phyloP scores from a whole-genome alignment of 1,284 basidiomycete species.

The Ceraceosorus guamensis region DNA sequence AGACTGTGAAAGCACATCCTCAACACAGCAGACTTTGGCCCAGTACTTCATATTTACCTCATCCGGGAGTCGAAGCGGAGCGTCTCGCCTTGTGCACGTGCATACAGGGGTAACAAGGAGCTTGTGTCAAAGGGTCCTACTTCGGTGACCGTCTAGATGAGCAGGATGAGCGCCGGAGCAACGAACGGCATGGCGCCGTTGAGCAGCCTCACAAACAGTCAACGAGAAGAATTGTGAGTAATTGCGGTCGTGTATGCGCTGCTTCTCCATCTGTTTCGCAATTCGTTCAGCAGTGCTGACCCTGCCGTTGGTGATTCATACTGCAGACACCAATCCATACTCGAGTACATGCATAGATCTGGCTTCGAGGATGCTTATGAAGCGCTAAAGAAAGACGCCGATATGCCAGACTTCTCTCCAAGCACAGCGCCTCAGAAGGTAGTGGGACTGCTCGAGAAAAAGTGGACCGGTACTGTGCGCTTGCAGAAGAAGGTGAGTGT shows the following conservation, averaged over 20 bases:
- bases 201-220: not conserved
- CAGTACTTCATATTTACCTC: too few relatives aligned
- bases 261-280: not conserved
- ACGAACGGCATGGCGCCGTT: not conserved
- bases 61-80: too few relatives aligned
- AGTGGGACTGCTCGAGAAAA: slow-evolving; percentile 80
- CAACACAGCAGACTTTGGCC: too few relatives aligned
- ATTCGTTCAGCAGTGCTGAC: not conserved
- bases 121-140: too few relatives aligned
- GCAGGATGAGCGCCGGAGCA: too few relatives aligned
- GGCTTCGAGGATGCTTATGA: slow-evolving; percentile 62
- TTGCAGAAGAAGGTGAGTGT: slow-evolving; percentile 76
- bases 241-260: not conserved
- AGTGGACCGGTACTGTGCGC: slow-evolving; percentile 87
- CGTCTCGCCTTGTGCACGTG: too few relatives aligned
- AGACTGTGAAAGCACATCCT: too few relatives aligned
- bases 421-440: slow-evolving; percentile 71
- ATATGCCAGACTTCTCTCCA: slow-evolving; percentile 60
- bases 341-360: slow-evolving; percentile 68
- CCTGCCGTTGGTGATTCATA: not conserved
- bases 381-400: slow-evolving; percentile 58
- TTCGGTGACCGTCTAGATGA: too few relatives aligned
- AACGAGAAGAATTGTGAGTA: slow-evolving; percentile 11
- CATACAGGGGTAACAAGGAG: too few relatives aligned
- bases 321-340: slow-evolving; percentile 71